Conservation (phyloP, 805 yeast genomes). For the Maudiozyma barnettii region DNA sequence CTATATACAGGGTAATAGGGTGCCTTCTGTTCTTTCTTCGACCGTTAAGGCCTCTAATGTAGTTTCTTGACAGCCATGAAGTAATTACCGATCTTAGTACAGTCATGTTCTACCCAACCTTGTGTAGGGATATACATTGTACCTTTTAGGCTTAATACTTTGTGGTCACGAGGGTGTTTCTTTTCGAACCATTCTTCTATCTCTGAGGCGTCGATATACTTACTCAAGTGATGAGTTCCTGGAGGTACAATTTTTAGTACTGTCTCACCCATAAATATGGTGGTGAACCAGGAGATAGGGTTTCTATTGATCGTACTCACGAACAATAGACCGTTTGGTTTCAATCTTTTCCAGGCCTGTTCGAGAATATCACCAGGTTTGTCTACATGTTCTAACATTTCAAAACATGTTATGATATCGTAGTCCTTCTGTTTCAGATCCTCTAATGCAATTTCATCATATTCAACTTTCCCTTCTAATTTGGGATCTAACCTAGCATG, state of each 20-base stretch:
- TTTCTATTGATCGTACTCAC: conserved; percentile 90
- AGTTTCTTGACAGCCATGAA: conserved; percentile 70
- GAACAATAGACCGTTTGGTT: conserved; percentile 68
- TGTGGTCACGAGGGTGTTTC: conserved; percentile 36
- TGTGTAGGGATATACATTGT: conserved; percentile 70
- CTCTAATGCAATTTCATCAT: conserved; percentile 56
- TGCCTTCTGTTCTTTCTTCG: neutral
- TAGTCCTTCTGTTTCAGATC: conserved; percentile 38
- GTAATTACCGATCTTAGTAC: conserved; percentile 67
- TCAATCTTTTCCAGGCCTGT: conserved; percentile 59
- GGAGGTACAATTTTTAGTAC: conserved; percentile 72
- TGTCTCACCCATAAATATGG: conserved; percentile 83
- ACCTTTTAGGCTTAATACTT: conserved; percentile 63
- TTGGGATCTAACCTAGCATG: conserved; percentile 64
- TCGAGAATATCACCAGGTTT: conserved; percentile 64
- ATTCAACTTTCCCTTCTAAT: conserved; percentile 45
- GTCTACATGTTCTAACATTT: conserved; percentile 90
- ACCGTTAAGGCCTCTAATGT: neutral
- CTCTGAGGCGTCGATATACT: conserved; percentile 74
- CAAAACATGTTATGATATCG: conserved; percentile 85
- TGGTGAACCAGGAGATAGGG: conserved; percentile 78
- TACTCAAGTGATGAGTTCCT: conserved; percentile 84
- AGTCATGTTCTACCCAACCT: conserved; percentile 73
- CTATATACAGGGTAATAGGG: neutral
- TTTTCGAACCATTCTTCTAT: conserved; percentile 54